Base-by-base conservation (phyloP, 1,139 yeast genomes). In the Nematodospora anomalae region DNA sequence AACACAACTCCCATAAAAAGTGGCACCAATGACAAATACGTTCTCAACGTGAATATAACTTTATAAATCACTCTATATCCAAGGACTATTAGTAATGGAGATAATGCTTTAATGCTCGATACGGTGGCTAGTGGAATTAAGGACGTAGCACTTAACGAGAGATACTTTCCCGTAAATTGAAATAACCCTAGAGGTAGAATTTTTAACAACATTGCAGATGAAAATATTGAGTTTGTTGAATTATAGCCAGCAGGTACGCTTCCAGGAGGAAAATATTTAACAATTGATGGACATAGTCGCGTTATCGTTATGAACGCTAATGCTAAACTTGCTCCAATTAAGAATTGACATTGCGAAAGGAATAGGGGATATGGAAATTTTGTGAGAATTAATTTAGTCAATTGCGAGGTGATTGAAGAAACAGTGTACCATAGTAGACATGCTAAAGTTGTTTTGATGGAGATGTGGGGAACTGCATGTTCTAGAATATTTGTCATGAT, bases 321-420 rank as follows among this genome's bases (percentile, higher is more conserved):
- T 12, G 71, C 62, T 16, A 69, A 46, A 1, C 60, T 16, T 4
- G 71, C 60, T 6, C 74, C 71, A 15, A 64, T 61, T 7, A 67
- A 42, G 37, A 71, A 74, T 45, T 74, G 79, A 44, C 64, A 66
- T 50, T 69, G 76, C n/a, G 77, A 70, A 24, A 74, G 57, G 42
- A 74, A 71, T 6, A 74, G 52, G n/a, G 80, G 79, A 48, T 63
- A 73, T 4, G 64, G 60, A 45, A 73, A 69, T 36, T 58, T 58
- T n/a, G 58, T 53, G 31, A 74, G 54, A 4, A 73, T 69, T 13
- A 56, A 35, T 40, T 71, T 74, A 16, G 77, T 73, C 34, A 69
- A 52, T 45, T 74, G 79, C 3, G 79, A 65, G 3, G 79, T 74
- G 6, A 70, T 44, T 8, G 78, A 66, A 26, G 77, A 71, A 14